These are phyloP conservation scores for Albizia julibrissin DNA, from an alignment of 306 rosid species.

Conservation along the genomic window DNA sequence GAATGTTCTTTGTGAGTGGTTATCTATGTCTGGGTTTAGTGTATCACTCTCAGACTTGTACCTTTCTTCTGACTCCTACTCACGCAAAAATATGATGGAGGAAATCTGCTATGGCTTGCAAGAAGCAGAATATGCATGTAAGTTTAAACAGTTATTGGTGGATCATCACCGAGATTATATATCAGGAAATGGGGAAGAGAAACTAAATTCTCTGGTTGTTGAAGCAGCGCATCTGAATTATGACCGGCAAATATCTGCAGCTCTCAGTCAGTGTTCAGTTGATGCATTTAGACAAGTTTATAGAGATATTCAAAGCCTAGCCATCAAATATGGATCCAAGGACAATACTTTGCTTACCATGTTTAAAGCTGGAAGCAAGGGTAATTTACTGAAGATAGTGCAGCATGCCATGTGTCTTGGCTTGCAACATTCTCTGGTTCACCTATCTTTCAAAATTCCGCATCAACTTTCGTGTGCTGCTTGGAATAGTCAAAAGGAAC, in stretches of 20 bases:
- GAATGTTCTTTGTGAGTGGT: slow-evolving; percentile 85
- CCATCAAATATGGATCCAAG: slow-evolving; percentile 57
- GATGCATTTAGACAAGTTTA: slow-evolving; percentile 84
- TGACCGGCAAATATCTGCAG: slow-evolving; percentile 74
- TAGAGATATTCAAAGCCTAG: slow-evolving; percentile 74
- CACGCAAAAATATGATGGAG: slow-evolving; percentile 76
- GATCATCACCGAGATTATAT: slow-evolving; percentile 50
- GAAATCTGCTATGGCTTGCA: slow-evolving; percentile 68
- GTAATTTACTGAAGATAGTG: slow-evolving; percentile 76
- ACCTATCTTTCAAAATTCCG: slow-evolving; percentile 74
- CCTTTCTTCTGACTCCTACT: slow-evolving; percentile 59
- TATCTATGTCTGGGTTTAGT: slow-evolving; percentile 82
- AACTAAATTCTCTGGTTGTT: slow-evolving; percentile 36
- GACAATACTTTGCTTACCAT: slow-evolving; percentile 72
- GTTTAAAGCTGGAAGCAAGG: slow-evolving; percentile 98
- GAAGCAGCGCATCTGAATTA: slow-evolving; percentile 52
- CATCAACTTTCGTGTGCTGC: slow-evolving; percentile 73
- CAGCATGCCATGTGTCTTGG: slow-evolving; percentile 97
- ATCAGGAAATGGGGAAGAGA: slow-evolving; percentile 49
- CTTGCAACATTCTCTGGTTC: slow-evolving; percentile 83
- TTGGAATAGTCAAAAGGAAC: slow-evolving; percentile 72
- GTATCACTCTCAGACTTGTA: slow-evolving; percentile 84
- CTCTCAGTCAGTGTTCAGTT: slow-evolving; percentile 75
- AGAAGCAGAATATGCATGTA: slow-evolving; percentile 74
- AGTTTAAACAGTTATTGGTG: slow-evolving; percentile 69